A percentile compares a stretch with the other conserved stretches of the same genome.
phyloP scores from a whole-genome alignment of 768 basidiomycete species.

The Bullera alba region DNA sequence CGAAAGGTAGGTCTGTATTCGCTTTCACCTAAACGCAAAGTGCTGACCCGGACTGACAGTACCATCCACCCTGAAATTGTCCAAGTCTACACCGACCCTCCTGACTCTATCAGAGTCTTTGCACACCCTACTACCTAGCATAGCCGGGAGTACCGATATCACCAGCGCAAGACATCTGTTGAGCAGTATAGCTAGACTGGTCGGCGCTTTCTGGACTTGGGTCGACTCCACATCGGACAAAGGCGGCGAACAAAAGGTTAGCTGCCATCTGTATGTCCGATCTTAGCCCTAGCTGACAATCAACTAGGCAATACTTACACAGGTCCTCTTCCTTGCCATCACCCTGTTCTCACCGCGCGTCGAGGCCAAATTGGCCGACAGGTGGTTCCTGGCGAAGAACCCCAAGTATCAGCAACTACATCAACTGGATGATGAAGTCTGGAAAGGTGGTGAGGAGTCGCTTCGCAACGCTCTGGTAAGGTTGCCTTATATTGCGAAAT shows the following conservation, averaged over 20 bases:
- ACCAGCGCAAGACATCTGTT: neutral
- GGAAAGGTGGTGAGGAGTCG: neutral
- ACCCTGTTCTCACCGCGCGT: slow-evolving; percentile 15
- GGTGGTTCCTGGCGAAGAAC: slow-evolving; percentile 14
- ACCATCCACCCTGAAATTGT: neutral
- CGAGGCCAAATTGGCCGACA: slow-evolving; percentile 10
- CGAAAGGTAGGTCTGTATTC: neutral
- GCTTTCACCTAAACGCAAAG: neutral
- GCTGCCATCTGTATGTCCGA: neutral
- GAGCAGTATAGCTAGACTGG: neutral
- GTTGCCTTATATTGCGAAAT: neutral
- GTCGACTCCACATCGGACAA: slow-evolving; percentile 6
- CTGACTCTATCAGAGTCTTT: neutral
- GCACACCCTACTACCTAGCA: neutral
- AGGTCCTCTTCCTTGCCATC: slow-evolving; percentile 11
- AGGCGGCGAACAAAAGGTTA: slow-evolving; percentile 18
- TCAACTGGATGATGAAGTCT: neutral
- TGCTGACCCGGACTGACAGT: neutral
- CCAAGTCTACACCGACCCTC: neutral
- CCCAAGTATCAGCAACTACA: slow-evolving; percentile 7
- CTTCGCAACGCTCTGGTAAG: slow-evolving; percentile 7
- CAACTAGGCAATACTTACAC: slow-evolving; percentile 17
- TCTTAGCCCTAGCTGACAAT: neutral
- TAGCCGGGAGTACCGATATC: neutral
- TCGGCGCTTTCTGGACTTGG: slow-evolving; percentile 7